A percentile compares a stretch with the other conserved stretches of the same genome.
phyloP scores from a whole-genome alignment of 2,329 filamentous ascomycete species.

The Colletotrichum phormii region DNA sequence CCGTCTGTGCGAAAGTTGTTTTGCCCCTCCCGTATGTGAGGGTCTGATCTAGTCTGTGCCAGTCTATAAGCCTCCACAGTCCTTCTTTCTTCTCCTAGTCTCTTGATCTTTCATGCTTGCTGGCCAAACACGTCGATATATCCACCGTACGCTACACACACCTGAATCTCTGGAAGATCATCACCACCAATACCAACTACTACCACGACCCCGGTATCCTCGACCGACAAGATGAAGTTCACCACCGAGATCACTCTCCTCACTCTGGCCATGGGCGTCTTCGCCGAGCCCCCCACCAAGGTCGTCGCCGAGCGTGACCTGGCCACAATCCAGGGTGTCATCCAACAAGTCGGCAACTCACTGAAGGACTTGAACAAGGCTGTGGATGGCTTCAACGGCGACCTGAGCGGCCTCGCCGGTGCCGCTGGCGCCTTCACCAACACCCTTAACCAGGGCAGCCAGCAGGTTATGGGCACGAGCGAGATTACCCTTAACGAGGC shows the following conservation, averaged over 20 bases:
- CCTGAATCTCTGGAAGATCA: background rate
- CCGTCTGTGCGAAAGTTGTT: conserved; percentile 35
- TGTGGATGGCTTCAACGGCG: conserved; percentile 41
- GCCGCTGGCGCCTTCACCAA: conserved; percentile 40
- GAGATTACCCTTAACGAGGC: conserved; percentile 39
- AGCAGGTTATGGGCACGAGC: conserved; percentile 26
- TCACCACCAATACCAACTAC: background rate
- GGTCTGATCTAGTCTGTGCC: conserved; percentile 24
- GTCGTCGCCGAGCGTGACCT: conserved; percentile 36
- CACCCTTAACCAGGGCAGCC: conserved; percentile 36
- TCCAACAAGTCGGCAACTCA: conserved; percentile 33
- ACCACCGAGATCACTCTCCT: conserved; percentile 35
- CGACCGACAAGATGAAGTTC: conserved; percentile 38
- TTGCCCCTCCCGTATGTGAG: conserved; percentile 17
- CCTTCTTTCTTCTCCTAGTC: background rate
- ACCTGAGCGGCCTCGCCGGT: conserved; percentile 37
- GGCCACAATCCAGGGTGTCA: conserved; percentile 34
- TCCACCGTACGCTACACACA: background rate
- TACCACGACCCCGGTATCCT: background rate
- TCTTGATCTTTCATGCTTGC: background rate
- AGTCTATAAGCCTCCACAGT: conserved; percentile 28
- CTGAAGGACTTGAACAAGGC: conserved; percentile 41
- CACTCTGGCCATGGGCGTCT: conserved; percentile 34
- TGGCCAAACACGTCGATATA: conserved; percentile 28
- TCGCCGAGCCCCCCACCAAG: conserved; percentile 33